A percentile compares a stretch with the other conserved stretches of the same genome.
phyloP scores from a whole-genome alignment of 2,329 filamentous ascomycete species.

The Cercospora sp. region DNA sequence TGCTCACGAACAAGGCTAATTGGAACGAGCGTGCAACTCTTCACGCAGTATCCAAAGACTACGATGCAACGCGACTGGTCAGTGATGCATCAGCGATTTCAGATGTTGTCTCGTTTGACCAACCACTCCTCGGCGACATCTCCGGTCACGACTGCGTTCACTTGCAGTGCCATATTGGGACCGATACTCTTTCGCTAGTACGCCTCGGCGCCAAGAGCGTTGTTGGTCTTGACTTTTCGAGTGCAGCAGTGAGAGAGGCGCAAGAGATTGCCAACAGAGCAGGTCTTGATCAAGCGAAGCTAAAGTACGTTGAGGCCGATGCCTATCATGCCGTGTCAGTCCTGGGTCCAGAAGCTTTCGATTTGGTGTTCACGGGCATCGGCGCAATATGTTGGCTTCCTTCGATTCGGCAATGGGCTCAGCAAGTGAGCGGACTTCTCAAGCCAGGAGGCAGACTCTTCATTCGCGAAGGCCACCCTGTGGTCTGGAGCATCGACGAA shows the following conservation, averaged over 20 bases:
- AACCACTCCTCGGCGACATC: conserved; percentile 21
- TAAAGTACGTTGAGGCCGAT: conserved; percentile 21
- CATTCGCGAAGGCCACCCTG: conserved; percentile 28
- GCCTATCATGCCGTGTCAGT: conserved; percentile 19
- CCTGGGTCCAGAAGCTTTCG: conserved; percentile 15
- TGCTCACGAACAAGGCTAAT: conserved; percentile 23
- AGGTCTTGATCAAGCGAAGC: conserved; percentile 16
- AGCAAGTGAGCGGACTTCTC: conserved; percentile 17
- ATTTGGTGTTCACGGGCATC: conserved; percentile 29
- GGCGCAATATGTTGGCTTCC: conserved; percentile 29
- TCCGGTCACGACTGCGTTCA: conserved; percentile 18
- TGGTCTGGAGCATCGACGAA: conserved; percentile 23
- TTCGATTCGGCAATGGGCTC: conserved; percentile 23
- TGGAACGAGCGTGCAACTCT: conserved; percentile 29
- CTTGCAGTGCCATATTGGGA: conserved; percentile 31
- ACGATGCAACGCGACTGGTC: conserved; percentile 15
- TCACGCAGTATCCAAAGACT: conserved; percentile 25
- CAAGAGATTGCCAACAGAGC: conserved; percentile 19
- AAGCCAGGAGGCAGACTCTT: conserved; percentile 25
- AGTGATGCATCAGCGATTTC: conserved; percentile 20
- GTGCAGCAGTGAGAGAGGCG: conserved; percentile 20
- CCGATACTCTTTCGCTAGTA: conserved; percentile 29
- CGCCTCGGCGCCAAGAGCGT: conserved; percentile 26
- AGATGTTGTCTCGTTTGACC: conserved; percentile 25
- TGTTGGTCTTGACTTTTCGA: conserved; percentile 26